Base-by-base conservation (phyloP, 1,284 basidiomycete genomes). In the Boletus mariae region DNA sequence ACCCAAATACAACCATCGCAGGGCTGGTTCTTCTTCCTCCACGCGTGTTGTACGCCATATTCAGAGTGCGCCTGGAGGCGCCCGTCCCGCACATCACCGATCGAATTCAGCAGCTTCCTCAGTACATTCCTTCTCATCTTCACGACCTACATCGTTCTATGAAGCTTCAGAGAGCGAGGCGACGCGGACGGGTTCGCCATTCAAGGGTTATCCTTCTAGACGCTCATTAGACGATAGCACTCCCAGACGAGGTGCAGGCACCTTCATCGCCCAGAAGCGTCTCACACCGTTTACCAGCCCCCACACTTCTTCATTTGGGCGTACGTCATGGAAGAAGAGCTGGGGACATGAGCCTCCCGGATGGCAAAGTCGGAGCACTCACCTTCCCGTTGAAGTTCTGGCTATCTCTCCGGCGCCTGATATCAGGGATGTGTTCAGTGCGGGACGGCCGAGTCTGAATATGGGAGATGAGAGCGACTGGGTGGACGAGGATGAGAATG, bases 311-410 rank as follows among this genome's bases (percentile, higher is more conserved):
- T 77, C 79, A 4, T 61, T 83, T 35, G 80, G 84, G 25, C 79
- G 87, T n/a, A 83, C 85, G 17, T 87, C 87, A 64, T 92, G 89
- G 89, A 91, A 89, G 75, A 90, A 90, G 68, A 82, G 85, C 8
- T 92, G 90, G 90, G 89, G 89, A 1, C 72, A 84, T 31, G 90
- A 92, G 63, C 89, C 89, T 5, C 89, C 89, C 7, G 88, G 89
- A 7, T 92, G 89, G 89, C 84, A 86, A 61, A 83, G 77, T 41
- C 82, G 88, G 11, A 79, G 82, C 10, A 78, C 82, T 9, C 82
- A 85, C 63, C 72, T 85, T 4, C 84, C 87, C 0, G 75, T 89
- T 32, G 89, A 91, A 67, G 85, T 90, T 8, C 74, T 90, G 17
- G 78, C 79, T 11, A 79, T 89, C 47, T 83, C 79, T 0, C 82